A percentile compares a stretch with the other conserved stretches of the same genome.
phyloP scores from a whole-genome alignment of 345 rosid species.

The Excoecaria agallocha region DNA sequence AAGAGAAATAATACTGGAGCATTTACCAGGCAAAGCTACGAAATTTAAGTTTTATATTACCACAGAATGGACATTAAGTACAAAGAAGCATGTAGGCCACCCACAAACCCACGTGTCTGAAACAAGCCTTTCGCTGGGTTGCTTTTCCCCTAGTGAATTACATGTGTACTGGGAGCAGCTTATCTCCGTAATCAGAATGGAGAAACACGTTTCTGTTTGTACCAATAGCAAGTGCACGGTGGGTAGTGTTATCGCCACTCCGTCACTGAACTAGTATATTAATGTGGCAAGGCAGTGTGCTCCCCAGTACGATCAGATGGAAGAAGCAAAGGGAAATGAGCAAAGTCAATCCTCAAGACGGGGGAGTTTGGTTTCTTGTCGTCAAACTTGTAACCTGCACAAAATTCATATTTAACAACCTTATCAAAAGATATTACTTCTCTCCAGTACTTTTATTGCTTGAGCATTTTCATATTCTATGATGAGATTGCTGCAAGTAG shows the following conservation, averaged over 20 bases:
- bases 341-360: constrained; percentile 40
- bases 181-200: background rate
- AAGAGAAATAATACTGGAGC: background rate
- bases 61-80: background rate
- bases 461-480: background rate
- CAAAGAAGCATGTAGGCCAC: background rate
- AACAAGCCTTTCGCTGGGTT: background rate
- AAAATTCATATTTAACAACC: constrained; percentile 9
- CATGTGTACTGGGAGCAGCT: background rate
- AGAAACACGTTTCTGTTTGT: background rate
- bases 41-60: background rate
- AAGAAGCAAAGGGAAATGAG: constrained; percentile 47
- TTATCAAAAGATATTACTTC: constrained; percentile 8
- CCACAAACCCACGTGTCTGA: background rate
- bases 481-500: background rate
- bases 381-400: constrained; percentile 57
- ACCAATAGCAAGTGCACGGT: constrained; percentile 2
- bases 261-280: background rate
- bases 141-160: background rate
- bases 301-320: constrained; percentile 28
- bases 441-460: background rate
- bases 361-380: constrained; percentile 46
- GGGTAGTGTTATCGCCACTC: background rate
- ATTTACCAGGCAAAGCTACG: background rate
- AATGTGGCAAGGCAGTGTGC: background rate